Evolutionary conservation across 257 asterid species (phyloP), one percentile per base, ranked within the genome.

Genomic region (Phtheirospermum japonicum): DNA sequence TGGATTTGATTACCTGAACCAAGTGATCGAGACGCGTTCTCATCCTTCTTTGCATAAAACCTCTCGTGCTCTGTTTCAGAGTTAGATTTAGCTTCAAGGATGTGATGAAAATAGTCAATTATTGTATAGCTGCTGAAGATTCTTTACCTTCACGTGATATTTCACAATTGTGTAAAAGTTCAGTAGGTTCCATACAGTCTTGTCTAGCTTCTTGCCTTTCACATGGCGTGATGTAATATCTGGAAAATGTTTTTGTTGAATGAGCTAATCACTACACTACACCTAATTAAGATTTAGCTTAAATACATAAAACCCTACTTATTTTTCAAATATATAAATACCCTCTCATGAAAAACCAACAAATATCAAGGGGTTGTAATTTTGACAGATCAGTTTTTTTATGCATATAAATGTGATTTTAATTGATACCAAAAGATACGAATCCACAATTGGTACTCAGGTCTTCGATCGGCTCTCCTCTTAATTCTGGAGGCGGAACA

Each of bases 381-480:
- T n/a, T n/a, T n/a, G n/a, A n/a, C n/a, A n/a, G n/a, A n/a, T n/a
- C n/a, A n/a, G n/a, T n/a, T n/a, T n/a, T n/a, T n/a, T n/a, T n/a
- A n/a, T n/a, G n/a, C n/a, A n/a, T n/a, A n/a, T n/a, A 23, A 18
- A 16, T 19, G 55, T 2, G 30, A 7, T 10, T 13, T 28, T n/a
- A n/a, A 64, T 28, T 33, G 28, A 42, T 86, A 89, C 98, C 97
- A 50, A 89, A 92, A 65, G 91, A 80, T 57, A 86, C 86, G 67
- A 92, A 92, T 60, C 97, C 98, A 42, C 85, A 92, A 56, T 86
- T 86, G 46, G 97, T 92, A 80, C 95, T 79, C 31, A 92, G 82
- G 55, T 89, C 97, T 73, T 84, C 86, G 59, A 92, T 88, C 40
- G 70, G 63, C 82, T 86, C 97, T 68, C 97, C 98, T 75, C 95